These are phyloP conservation scores for Colletotrichum echinochloae DNA, from an alignment of 2,329 filamentous ascomycete species.

Conservation along the genomic window DNA sequence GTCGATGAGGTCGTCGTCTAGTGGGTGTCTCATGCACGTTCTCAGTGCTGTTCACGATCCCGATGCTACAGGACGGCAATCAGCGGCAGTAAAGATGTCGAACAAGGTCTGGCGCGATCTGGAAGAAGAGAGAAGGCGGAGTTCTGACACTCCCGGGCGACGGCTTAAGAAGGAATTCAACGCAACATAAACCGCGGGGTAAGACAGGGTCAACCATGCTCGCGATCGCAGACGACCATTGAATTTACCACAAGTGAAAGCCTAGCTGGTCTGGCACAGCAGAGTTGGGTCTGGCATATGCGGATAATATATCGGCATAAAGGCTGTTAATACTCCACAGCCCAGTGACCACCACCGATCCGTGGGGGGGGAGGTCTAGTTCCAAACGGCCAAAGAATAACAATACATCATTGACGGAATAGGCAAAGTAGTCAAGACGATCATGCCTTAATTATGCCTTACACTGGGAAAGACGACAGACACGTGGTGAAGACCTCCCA, in stretches of 20 bases:
- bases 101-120: slow-evolving; percentile 3
- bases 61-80: slow-evolving; percentile 10
- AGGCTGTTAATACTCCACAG: background rate
- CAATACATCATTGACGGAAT: background rate
- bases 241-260: background rate
- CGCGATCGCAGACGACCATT: background rate
- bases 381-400: background rate
- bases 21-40: background rate
- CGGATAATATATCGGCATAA: background rate
- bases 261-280: background rate
- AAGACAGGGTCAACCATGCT: slow-evolving; percentile 28
- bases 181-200: slow-evolving; percentile 28
- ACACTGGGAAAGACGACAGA: background rate
- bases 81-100: background rate
- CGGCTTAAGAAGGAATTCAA: slow-evolving; percentile 1
- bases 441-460: background rate
- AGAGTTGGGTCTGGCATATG: background rate
- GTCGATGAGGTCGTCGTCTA: background rate
- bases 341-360: background rate
- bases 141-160: slow-evolving; percentile 1
- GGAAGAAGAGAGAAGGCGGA: slow-evolving; percentile 1
- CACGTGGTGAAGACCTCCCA: background rate
- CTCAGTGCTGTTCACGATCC: background rate
- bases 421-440: too few species aligned
- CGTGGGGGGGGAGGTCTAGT: background rate